Evolutionary conservation across 257 asterid genomes (phyloP).

Genomic region (Solanum appendiculatum): DNA sequence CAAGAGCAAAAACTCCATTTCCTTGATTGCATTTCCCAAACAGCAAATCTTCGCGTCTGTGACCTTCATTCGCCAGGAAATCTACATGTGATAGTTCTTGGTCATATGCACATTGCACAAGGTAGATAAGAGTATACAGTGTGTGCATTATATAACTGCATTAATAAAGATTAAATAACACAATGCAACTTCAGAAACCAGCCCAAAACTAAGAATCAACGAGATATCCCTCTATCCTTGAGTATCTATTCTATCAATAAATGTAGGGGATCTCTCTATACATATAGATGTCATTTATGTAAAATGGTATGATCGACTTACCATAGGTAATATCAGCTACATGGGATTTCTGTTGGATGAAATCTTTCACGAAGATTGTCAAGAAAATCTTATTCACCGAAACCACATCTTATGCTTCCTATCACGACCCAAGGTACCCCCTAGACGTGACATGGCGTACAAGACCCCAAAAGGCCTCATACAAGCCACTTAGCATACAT

Average conservation of each 20-base stretch:
- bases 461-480: no score
- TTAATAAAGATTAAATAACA: neutral
- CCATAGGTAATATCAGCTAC: neutral
- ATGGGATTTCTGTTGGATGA: neutral
- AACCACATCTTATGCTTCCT: neutral
- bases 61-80: neutral
- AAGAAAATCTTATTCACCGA: neutral
- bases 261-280: neutral
- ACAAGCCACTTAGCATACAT: no score
- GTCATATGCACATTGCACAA: neutral
- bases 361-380: neutral
- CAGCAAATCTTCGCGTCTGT: neutral
- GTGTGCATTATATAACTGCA: neutral
- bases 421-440: no score
- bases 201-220: neutral
- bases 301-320: neutral
- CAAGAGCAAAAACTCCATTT: neutral
- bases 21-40: neutral
- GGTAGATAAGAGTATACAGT: neutral
- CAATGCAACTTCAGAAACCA: neutral
- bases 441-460: no score
- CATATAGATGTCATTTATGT: neutral
- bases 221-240: neutral
- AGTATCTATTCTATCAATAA: neutral
- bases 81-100: neutral